These are phyloP conservation scores for Cystofilobasidium capitatum DNA, from an alignment of 768 basidiomycete genomes.

Conservation along the genomic window DNA sequence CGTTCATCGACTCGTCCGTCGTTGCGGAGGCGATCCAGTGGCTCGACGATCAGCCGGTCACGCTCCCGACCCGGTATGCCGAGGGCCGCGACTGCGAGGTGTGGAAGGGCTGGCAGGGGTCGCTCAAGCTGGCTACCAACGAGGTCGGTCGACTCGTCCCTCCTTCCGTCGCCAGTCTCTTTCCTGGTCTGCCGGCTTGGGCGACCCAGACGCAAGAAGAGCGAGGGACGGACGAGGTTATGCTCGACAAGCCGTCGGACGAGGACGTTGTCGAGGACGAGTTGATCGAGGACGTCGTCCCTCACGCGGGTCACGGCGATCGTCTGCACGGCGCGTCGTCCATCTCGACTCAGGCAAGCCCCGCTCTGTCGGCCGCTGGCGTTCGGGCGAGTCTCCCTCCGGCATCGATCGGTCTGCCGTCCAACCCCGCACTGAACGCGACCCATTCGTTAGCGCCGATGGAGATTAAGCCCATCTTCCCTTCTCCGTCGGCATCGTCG, in stretches of 20 bases:
- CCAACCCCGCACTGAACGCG: not conserved
- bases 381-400: no score
- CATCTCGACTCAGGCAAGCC: not conserved
- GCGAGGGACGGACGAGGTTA: no score
- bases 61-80: constrained; percentile 32
- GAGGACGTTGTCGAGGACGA: constrained; percentile 15
- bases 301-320: constrained; percentile 7
- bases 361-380: not conserved
- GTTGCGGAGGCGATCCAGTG: constrained; percentile 31
- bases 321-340: not conserved
- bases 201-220: constrained; percentile 2
- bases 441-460: no score
- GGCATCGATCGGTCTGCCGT: no score
- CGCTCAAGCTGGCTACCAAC: constrained; percentile 31
- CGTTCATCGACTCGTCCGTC: constrained; percentile 30
- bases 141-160: constrained; percentile 35
- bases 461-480: not conserved
- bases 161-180: constrained; percentile 16
- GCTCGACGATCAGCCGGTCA: constrained; percentile 34
- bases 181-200: constrained; percentile 13
- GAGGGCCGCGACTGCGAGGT: constrained; percentile 33
- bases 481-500: not conserved
- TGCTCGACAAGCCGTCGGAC: not conserved
- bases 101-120: constrained; percentile 35
- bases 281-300: constrained; percentile 8